A percentile compares a stretch with the other conserved stretches of the same genome.
These are phyloP conservation scores for Xylariaceae sp. DNA, from an alignment of 2,329 filamentous ascomycete species.

Conservation along the genomic window DNA sequence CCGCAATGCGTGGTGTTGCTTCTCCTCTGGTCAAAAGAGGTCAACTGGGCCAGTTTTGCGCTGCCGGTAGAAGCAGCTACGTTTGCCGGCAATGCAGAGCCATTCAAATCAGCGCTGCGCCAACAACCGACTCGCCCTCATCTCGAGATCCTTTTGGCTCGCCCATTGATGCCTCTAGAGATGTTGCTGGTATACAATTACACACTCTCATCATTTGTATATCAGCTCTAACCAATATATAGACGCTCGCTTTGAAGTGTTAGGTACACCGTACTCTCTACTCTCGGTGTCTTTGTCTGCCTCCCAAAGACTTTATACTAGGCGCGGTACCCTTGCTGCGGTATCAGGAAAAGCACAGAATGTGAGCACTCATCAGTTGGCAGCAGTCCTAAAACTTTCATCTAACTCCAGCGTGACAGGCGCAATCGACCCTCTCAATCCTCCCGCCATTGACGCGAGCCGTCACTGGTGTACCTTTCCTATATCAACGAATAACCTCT, in stretches of 20 bases:
- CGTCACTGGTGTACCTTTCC: slow-evolving; percentile 85
- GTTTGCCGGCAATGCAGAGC: slow-evolving; percentile 63
- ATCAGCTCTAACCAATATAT: not conserved
- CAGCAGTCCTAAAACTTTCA: no score
- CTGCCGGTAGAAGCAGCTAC: slow-evolving; percentile 40
- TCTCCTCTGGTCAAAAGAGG: slow-evolving; percentile 37
- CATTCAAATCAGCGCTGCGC: slow-evolving; percentile 69
- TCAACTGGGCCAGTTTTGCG: slow-evolving; percentile 33
- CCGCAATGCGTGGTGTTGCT: slow-evolving; percentile 40
- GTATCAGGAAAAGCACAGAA: slow-evolving; percentile 91
- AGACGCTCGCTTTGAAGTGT: slow-evolving; percentile 95
- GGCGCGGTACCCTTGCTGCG: slow-evolving; percentile 88
- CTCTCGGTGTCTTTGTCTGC: slow-evolving; percentile 92
- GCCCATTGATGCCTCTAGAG: slow-evolving; percentile 51
- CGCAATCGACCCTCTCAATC: slow-evolving; percentile 86
- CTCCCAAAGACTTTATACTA: slow-evolving; percentile 91
- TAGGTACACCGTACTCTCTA: slow-evolving; percentile 90
- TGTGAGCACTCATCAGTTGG: slow-evolving; percentile 55
- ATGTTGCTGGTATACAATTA: slow-evolving; percentile 56
- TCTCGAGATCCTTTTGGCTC: slow-evolving; percentile 63
- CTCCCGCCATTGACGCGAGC: slow-evolving; percentile 84
- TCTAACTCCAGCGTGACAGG: slow-evolving; percentile 56
- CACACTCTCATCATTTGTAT: not conserved
- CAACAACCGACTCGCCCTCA: slow-evolving; percentile 60
- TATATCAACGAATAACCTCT: slow-evolving; percentile 90